Evolutionary conservation across 169 alveolate genomes (phyloP).

Genomic region (Cystoisospora suis): DNA sequence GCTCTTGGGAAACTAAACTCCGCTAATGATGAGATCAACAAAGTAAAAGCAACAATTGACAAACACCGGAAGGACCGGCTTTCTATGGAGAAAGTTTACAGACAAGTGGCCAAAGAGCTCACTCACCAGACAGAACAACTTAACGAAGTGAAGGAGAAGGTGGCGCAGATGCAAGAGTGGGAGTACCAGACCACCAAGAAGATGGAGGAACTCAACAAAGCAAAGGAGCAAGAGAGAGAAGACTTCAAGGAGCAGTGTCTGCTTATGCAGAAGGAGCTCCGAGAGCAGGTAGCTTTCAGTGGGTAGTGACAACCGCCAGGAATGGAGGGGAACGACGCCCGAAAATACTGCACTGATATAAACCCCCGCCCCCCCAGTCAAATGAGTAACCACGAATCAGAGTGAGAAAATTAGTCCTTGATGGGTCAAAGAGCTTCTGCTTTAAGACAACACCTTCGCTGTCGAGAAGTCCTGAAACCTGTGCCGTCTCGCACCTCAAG

Average conservation of each 20-base stretch:
- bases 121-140: not conserved
- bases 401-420: too few relatives aligned
- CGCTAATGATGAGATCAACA: not conserved
- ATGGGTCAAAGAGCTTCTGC: too few relatives aligned
- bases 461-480: too few relatives aligned
- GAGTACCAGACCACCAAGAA: not conserved
- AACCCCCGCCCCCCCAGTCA: too few relatives aligned
- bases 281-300: slow-evolving; percentile 43
- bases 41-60: slow-evolving; percentile 14
- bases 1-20: not conserved
- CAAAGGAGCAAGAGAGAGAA: slow-evolving; percentile 36
- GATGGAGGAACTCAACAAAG: not conserved
- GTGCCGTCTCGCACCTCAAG: too few relatives aligned
- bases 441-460: too few relatives aligned
- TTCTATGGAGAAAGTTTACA: slow-evolving; percentile 15
- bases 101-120: slow-evolving; percentile 5
- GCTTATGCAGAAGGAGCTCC: slow-evolving; percentile 7
- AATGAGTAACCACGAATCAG: too few relatives aligned
- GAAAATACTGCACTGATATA: too few relatives aligned
- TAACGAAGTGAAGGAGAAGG: not conserved
- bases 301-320: too few relatives aligned
- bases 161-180: slow-evolving; percentile 9
- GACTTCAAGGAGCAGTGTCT: not conserved
- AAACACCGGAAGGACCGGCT: slow-evolving; percentile 45
- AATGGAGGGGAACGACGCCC: too few relatives aligned